These are phyloP conservation scores for Corynespora cassiicola DNA, from an alignment of 2,329 filamentous ascomycete genomes.

Conservation along the genomic window DNA sequence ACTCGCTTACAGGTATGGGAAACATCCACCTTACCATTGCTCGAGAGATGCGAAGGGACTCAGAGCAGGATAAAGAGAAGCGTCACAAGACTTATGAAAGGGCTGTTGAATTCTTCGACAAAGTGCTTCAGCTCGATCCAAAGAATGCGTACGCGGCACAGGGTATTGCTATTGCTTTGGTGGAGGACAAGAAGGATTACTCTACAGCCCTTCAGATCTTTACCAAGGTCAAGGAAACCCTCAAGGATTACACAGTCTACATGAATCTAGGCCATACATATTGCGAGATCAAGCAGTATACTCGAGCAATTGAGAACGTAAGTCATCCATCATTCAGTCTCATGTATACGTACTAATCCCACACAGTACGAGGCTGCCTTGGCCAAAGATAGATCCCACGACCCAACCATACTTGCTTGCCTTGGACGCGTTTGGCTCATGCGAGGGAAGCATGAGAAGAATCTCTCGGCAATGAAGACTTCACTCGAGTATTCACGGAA, in stretches of 20 bases:
- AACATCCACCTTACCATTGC: slow-evolving; percentile 90
- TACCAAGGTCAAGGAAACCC: slow-evolving; percentile 85
- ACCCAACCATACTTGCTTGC: slow-evolving; percentile 82
- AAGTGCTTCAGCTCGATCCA: slow-evolving; percentile 91
- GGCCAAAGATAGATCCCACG: slow-evolving; percentile 77
- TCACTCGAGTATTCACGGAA: slow-evolving; percentile 68
- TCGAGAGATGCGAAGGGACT: slow-evolving; percentile 91
- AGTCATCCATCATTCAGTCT: slow-evolving; percentile 25
- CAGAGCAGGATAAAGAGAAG: slow-evolving; percentile 89
- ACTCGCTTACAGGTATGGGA: slow-evolving; percentile 95
- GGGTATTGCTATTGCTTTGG: slow-evolving; percentile 90
- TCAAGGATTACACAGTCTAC: slow-evolving; percentile 86
- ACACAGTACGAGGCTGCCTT: slow-evolving; percentile 81
- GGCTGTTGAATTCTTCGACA: slow-evolving; percentile 98
- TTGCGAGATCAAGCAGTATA: slow-evolving; percentile 86
- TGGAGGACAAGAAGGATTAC: slow-evolving; percentile 93
- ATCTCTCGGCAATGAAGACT: slow-evolving; percentile 66
- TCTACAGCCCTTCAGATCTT: slow-evolving; percentile 84
- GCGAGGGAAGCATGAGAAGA: slow-evolving; percentile 74
- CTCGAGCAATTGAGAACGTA: slow-evolving; percentile 84
- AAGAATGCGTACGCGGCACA: slow-evolving; percentile 97
- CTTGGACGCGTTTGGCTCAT: slow-evolving; percentile 87
- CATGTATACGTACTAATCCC: slow-evolving; percentile 16
- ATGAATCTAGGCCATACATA: slow-evolving; percentile 95
- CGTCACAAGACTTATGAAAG: slow-evolving; percentile 85